Evolutionary conservation across 331 rosid genomes (phyloP), one percentile per base, ranked within the genome.

Genomic region (Prunus yedoensis): DNA sequence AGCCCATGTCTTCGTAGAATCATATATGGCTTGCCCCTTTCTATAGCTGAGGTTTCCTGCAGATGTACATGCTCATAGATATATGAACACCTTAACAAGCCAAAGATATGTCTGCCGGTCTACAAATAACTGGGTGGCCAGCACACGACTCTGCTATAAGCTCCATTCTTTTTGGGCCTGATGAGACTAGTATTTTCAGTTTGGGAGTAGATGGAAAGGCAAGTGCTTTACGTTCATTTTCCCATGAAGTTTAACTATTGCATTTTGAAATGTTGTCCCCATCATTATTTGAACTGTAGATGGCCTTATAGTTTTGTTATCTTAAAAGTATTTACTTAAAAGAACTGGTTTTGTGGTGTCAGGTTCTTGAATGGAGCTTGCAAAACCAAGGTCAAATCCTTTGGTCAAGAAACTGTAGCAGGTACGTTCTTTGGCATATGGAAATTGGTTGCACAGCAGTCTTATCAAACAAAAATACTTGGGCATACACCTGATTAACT

Each of bases 41-140:
- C 28, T 35, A 10, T 2, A 3, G 11, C 38, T 45, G 54, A 62
- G 50, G 32, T 14, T 41, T 47, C 18, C 4, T 52, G 23, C 58
- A 9, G 13, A 0, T 23, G 46, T 10, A 57, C 23, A 14, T 38
- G 17, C 17, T 2, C 28, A 5, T 51, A 51, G 32, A 56, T 16
- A 38, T 43, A 51, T 47, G 35, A 45, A 69, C 70, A 76, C 91
- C 97, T 89, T 94, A 83, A 89, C 88, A 69, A 76, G 64, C 73
- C 35, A 80, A 84, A 94, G 97, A 94, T 84, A 94, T 94, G 99
- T 92, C 97, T 52, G 94, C 96, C 70, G 90, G 96, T 84, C 79
- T 90, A 73, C 99, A 91, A 92, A 92, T 94, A 80, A 94, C 97
- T 30, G 99, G 99, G 66, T 94, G 99, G 99, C 97, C 97, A 77